Evolutionary conservation across 192 early-diverging fungal species (phyloP).

Genomic region (Mortierella antarctica): DNA sequence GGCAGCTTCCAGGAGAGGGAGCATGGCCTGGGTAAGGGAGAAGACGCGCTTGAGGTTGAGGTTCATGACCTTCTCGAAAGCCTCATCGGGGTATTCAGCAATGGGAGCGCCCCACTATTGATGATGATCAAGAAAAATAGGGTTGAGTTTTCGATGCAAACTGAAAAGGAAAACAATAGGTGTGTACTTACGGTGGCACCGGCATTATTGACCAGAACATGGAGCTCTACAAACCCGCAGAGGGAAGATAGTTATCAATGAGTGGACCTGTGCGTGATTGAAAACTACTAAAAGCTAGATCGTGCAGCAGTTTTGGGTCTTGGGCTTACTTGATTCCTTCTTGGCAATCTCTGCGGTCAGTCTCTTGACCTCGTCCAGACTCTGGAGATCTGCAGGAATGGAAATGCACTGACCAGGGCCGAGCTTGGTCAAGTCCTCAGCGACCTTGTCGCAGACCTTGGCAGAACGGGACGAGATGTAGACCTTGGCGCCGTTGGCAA

Average conservation of each 20-base stretch:
- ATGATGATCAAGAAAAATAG: not conserved
- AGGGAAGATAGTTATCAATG: not conserved
- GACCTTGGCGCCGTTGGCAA: slow-evolving; percentile 90
- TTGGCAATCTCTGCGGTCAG: slow-evolving; percentile 67
- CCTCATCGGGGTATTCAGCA: slow-evolving; percentile 66
- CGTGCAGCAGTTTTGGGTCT: too few species aligned
- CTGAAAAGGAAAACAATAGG: slow-evolving; percentile 18
- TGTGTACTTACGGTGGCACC: slow-evolving; percentile 61
- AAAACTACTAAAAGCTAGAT: too few species aligned
- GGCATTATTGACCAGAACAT: slow-evolving; percentile 92
- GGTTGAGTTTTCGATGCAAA: not conserved
- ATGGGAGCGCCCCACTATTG: slow-evolving; percentile 61
- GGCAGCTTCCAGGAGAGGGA: slow-evolving; percentile 75
- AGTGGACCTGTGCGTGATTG: too few species aligned
- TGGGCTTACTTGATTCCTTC: slow-evolving; percentile 66
- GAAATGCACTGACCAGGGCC: slow-evolving; percentile 81
- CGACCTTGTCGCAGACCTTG: slow-evolving; percentile 67
- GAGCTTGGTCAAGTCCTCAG: slow-evolving; percentile 70
- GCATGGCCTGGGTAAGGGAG: slow-evolving; percentile 78
- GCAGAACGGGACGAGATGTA: slow-evolving; percentile 90
- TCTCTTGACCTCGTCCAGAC: slow-evolving; percentile 62
- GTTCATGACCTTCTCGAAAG: slow-evolving; percentile 83
- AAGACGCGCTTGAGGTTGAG: slow-evolving; percentile 89
- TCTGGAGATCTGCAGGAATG: slow-evolving; percentile 79
- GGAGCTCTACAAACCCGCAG: slow-evolving; percentile 62